Conservation (phyloP, 495 filamentous ascomycete genomes). For the Trichocladium uniseriatum region DNA sequence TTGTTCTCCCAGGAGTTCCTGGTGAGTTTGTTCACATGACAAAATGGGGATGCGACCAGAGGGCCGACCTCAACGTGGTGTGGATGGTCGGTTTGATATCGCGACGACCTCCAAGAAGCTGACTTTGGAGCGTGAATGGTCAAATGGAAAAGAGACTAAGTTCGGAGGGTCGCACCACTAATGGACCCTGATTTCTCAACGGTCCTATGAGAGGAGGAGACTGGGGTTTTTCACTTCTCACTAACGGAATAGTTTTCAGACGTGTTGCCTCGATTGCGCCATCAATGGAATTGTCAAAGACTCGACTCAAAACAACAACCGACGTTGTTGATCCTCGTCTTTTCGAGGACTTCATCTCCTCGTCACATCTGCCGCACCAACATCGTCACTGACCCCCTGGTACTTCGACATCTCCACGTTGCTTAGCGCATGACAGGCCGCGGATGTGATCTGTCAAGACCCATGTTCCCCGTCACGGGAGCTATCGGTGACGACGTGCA, state of each 20-base stretch:
- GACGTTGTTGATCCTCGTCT: neutral
- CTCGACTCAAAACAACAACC: neutral
- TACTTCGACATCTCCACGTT: constrained; percentile 1
- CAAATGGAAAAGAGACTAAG: neutral
- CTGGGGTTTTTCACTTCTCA: neutral
- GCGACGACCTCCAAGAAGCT: neutral
- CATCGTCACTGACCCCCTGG: neutral
- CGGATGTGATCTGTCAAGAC: constrained; percentile 3
- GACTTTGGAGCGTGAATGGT: constrained; percentile 4
- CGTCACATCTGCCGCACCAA: constrained; percentile 1
- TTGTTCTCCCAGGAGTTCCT: too few species aligned
- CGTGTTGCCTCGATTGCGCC: constrained; percentile 5
- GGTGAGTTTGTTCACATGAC: constrained; percentile 8
- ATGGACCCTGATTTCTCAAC: neutral
- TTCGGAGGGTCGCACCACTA: neutral
- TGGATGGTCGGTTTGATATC: constrained; percentile 3
- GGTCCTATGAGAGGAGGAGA: neutral
- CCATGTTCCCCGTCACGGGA: constrained; percentile 16
- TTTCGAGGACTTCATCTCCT: too few species aligned
- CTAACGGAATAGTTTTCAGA: neutral
- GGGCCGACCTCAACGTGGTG: neutral
- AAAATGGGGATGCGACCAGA: constrained; percentile 4
- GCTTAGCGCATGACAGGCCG: neutral
- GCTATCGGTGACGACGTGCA: constrained; percentile 17
- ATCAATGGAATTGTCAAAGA: constrained; percentile 3